Conservation (phyloP, 164 flowering plant species). For the Santalum album region DNA sequence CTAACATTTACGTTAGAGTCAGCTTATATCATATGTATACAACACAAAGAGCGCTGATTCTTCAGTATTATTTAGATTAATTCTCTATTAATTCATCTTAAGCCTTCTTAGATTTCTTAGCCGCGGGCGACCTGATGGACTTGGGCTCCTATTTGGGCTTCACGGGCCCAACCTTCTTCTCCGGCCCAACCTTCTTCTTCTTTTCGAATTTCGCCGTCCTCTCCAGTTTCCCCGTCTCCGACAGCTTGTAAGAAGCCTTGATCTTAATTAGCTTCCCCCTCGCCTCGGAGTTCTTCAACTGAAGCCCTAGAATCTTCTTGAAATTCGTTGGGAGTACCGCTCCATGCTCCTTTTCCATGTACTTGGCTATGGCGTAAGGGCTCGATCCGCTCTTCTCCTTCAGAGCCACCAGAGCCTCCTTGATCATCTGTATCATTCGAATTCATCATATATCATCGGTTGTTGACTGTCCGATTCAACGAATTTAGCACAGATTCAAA, state of each 20-base stretch:
- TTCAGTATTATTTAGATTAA: no score
- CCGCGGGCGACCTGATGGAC: no score
- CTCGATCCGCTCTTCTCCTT: slow-evolving; percentile 73
- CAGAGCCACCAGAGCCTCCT: slow-evolving; percentile 55
- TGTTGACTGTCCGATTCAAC: no score
- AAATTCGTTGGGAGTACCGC: slow-evolving; percentile 55
- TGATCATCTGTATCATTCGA: slow-evolving; percentile 55
- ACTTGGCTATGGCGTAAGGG: slow-evolving; percentile 73
- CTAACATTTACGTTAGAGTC: no score
- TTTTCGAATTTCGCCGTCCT: no score
- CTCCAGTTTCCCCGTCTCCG: slow-evolving; percentile 20
- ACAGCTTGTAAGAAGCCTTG: slow-evolving; percentile 69
- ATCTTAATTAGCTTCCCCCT: slow-evolving; percentile 59
- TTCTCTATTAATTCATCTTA: no score
- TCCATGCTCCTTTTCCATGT: slow-evolving; percentile 79
- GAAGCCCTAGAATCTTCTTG: slow-evolving; percentile 55
- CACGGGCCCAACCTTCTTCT: slow-evolving; percentile 27
- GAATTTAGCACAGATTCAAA: no score
- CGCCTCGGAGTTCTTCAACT: slow-evolving; percentile 50
- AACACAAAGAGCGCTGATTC: no score
- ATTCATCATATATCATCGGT: background rate
- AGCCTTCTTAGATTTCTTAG: no score
- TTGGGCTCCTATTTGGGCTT: no score
- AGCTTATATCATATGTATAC: no score
- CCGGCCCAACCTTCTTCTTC: slow-evolving; percentile 11